Conservation (phyloP, 2,329 filamentous ascomycete species). For the Cladophialophora yegresii region DNA sequence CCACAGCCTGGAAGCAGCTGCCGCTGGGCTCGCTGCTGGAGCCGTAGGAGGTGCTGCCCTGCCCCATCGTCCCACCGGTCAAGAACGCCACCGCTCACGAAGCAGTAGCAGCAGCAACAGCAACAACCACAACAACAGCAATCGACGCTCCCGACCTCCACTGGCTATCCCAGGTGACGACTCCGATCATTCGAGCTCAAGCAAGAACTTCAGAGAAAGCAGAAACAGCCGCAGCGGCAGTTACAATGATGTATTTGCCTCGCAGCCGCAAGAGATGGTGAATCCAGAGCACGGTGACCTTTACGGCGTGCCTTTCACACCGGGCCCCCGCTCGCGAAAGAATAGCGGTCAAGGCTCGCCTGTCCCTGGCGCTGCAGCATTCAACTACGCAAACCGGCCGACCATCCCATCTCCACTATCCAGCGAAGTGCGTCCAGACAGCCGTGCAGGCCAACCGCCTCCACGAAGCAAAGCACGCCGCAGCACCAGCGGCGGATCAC, state of each 20-base stretch:
- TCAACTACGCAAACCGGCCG: slow-evolving; percentile 25
- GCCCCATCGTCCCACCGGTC: slow-evolving; percentile 9
- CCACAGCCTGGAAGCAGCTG: slow-evolving; percentile 8
- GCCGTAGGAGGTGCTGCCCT: slow-evolving; percentile 20
- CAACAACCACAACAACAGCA: slow-evolving; percentile 8
- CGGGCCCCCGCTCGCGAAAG: slow-evolving; percentile 20
- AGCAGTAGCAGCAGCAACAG: slow-evolving; percentile 20
- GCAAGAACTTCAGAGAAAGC: slow-evolving; percentile 6
- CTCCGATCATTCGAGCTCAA: slow-evolving; percentile 8
- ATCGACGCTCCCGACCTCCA: slow-evolving; percentile 11
- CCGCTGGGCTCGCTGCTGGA: slow-evolving; percentile 18
- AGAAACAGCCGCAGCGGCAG: slow-evolving; percentile 13
- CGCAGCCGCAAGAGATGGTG: neutral
- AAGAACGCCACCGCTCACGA: slow-evolving; percentile 18
- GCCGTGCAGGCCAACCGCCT: neutral
- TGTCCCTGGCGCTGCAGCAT: slow-evolving; percentile 15
- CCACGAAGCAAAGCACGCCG: slow-evolving; percentile 8
- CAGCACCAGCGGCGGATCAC: slow-evolving; percentile 10
- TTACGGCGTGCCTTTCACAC: slow-evolving; percentile 6
- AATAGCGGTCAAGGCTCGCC: slow-evolving; percentile 26
- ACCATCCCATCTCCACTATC: slow-evolving; percentile 27
- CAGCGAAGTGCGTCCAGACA: slow-evolving; percentile 25
- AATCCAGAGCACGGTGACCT: neutral
- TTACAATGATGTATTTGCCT: slow-evolving; percentile 13
- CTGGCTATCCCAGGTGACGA: neutral